Conservation (phyloP, 2,329 filamentous ascomycete species). For the Coccinonectria pachysandricola region DNA sequence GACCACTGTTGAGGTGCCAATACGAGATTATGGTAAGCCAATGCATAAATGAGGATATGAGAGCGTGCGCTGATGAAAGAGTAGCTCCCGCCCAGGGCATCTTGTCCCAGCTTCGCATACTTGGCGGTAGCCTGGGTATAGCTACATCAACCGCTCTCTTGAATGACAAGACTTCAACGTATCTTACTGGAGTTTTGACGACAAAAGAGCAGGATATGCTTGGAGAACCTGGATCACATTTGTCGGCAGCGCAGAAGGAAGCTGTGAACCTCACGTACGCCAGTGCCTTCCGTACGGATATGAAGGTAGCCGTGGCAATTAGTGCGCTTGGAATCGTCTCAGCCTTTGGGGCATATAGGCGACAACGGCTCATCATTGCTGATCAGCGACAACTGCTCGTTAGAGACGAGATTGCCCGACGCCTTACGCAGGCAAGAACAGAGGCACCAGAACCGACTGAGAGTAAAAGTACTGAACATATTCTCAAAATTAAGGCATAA, state of each 20-base stretch:
- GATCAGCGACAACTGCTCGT: constrained; percentile 13
- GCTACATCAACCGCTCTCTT: constrained; percentile 40
- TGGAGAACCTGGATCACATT: constrained; percentile 8
- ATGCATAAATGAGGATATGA: background rate
- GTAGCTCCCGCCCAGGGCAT: constrained; percentile 43
- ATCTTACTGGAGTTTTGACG: constrained; percentile 20
- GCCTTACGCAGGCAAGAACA: no score
- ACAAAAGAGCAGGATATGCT: constrained; percentile 19
- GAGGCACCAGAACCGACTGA: no score
- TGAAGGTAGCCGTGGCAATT: constrained; percentile 35
- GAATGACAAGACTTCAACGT: constrained; percentile 18
- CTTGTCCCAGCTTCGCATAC: constrained; percentile 38
- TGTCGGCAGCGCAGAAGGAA: constrained; percentile 20
- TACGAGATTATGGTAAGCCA: constrained; percentile 34
- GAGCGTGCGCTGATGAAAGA: constrained; percentile 5
- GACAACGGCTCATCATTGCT: constrained; percentile 7
- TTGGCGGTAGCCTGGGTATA: constrained; percentile 45
- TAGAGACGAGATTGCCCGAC: constrained; percentile 8
- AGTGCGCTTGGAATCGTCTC: constrained; percentile 30
- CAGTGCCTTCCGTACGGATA: constrained; percentile 34
- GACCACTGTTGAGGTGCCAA: constrained; percentile 30
- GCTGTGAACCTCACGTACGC: constrained; percentile 30
- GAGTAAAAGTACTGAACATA: no score
- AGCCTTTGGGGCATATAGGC: constrained; percentile 29
- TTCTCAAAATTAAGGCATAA: no score